phyloP scores from a whole-genome alignment of 2,329 filamentous ascomycete genomes.

The Alternaria consortialis region DNA sequence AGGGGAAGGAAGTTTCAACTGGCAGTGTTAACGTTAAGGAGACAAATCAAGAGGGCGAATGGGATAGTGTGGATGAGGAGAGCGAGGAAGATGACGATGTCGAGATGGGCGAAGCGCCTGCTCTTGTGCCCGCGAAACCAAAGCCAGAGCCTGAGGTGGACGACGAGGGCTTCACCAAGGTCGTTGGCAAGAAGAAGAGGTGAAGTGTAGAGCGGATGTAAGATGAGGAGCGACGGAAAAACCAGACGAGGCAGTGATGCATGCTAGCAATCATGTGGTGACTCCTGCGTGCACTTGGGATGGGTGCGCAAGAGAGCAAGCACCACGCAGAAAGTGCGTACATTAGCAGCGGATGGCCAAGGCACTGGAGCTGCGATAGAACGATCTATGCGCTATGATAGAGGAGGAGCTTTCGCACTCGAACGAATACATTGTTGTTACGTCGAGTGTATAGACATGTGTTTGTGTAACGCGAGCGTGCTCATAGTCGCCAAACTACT shows the following conservation, averaged over 20 bases:
- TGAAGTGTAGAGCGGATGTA: constrained; percentile 21
- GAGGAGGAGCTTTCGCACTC: not conserved
- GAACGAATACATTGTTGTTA: not conserved
- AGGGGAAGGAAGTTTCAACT: constrained; percentile 65
- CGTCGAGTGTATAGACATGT: not conserved
- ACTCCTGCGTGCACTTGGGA: not conserved
- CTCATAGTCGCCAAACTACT: constrained; percentile 17
- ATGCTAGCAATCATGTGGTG: not conserved
- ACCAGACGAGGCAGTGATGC: not conserved
- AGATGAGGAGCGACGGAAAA: not conserved
- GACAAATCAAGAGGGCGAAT: constrained; percentile 60
- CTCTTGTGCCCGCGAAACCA: constrained; percentile 45
- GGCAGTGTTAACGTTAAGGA: constrained; percentile 61
- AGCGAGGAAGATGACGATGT: constrained; percentile 54
- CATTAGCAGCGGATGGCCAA: not conserved
- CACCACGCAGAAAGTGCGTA: not conserved
- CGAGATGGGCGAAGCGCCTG: constrained; percentile 50
- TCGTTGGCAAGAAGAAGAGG: constrained; percentile 52
- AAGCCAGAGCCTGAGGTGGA: constrained; percentile 52
- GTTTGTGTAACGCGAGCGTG: constrained; percentile 15
- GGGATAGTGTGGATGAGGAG: constrained; percentile 61
- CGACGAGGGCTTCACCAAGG: constrained; percentile 55
- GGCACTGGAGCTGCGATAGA: not conserved
- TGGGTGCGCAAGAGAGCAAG: not conserved
- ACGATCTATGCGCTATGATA: not conserved